Conservation (phyloP, 139 green algal species). For the Coelastrella sp. region DNA sequence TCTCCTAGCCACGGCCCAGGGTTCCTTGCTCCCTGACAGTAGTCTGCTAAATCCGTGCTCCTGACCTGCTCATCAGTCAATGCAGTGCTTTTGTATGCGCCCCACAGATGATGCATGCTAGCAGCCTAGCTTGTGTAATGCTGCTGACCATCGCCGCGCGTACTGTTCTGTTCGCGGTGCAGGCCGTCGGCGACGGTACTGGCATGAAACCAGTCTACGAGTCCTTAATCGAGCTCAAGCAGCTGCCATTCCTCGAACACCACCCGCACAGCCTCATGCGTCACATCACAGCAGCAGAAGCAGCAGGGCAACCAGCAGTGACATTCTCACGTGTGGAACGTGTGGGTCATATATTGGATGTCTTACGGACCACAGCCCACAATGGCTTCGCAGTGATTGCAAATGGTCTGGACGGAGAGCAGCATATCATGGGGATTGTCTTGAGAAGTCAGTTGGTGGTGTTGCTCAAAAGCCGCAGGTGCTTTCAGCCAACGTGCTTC, state of each 20-base stretch:
- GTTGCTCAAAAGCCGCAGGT: constrained; percentile 59
- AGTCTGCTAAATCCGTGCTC: too few species aligned
- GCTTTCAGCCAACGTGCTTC: constrained; percentile 55
- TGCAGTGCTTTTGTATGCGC: too few species aligned
- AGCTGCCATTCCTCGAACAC: constrained; percentile 69
- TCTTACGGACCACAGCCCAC: constrained; percentile 63
- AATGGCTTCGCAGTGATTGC: constrained; percentile 81
- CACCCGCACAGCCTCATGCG: constrained; percentile 54
- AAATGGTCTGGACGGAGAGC: constrained; percentile 31
- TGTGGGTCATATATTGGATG: constrained; percentile 61
- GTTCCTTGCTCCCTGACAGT: too few species aligned
- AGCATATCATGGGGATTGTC: constrained; percentile 66
- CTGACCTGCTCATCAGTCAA: too few species aligned
- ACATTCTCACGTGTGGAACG: constrained; percentile 69
- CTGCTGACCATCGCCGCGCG: too few species aligned
- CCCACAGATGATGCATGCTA: too few species aligned
- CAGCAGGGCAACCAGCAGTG: constrained; percentile 54
- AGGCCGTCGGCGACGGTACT: constrained; percentile 76
- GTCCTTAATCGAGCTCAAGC: constrained; percentile 73
- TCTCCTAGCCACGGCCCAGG: too few species aligned
- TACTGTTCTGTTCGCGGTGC: background rate
- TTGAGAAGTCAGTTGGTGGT: constrained; percentile 73
- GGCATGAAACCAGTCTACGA: constrained; percentile 80
- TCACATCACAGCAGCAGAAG: constrained; percentile 75
- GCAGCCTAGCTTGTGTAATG: too few species aligned